Evolutionary conservation across 805 yeast genomes (phyloP), one percentile per base, ranked within the genome.

Genomic region (Isabelozyma rhagii): DNA sequence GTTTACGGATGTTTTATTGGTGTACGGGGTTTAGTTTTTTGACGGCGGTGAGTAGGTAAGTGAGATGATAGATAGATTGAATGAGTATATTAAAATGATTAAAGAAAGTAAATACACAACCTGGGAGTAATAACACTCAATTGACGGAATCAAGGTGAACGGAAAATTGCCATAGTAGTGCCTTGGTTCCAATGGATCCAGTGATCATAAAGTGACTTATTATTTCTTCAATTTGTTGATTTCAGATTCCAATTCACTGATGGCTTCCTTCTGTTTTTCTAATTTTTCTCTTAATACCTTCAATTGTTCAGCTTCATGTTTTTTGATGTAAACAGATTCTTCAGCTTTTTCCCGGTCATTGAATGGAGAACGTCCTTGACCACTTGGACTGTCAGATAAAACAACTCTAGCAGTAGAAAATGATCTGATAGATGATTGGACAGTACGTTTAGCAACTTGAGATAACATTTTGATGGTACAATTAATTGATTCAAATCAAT

Each of bases 331-430:
- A 62, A 76, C 78, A 67, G 87, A 90, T 77, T 93, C 99, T 66
- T 84, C 85, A 55, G 97, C 97, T 74, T 82, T 86, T 79, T 94
- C 99, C 69, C 96, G 91, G 69, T 91, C 89, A 80, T 80, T 59
- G 60, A 69, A 64, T 8, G 70, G 57, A 55, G 72, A 73, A 46
- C 58, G 58, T 14, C 60, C 57, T 36, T 51, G 47, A 39, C 55
- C 54, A 46, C 52, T 52, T 45, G 66, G 57, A 47, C 67, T 66
- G 51, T 64, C 63, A 40, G 10, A 5, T 15, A 59, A 50, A 39
- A 64, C 65, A 38, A 53, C 55, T 60, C 68, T 64, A 47, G 69
- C 40, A 41, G 61, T 58, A 31, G 71, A 64, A 54, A 70, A 59
- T 42, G 64, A 52, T 65, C 74, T 68, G 52, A 61, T 52, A 40